These are phyloP conservation scores for Dysphania ambrosioides DNA, from an alignment of 148 eudicot species.

Conservation along the genomic window DNA sequence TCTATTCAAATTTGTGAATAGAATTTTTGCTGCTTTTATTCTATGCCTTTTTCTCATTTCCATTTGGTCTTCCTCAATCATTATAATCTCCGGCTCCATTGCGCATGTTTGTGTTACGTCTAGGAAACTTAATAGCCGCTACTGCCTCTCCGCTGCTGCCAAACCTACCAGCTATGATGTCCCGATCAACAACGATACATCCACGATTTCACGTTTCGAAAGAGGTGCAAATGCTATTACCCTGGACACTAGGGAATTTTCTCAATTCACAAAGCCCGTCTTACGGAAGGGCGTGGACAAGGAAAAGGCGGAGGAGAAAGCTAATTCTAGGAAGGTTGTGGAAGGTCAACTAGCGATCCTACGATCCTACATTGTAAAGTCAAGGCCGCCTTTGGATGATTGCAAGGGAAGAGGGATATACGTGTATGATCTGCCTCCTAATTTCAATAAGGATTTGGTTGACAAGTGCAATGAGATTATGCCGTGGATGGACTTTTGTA, in stretches of 20 bases:
- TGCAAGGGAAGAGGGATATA: slow-evolving; percentile 65
- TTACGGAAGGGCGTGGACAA: slow-evolving; percentile 4
- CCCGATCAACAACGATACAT: background rate
- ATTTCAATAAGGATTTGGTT: slow-evolving; percentile 65
- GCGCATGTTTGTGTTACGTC: slow-evolving; percentile 65
- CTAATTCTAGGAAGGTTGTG: slow-evolving; percentile 32
- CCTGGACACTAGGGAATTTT: background rate
- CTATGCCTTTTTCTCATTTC: slow-evolving; percentile 41
- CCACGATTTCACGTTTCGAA: background rate
- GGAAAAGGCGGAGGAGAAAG: slow-evolving; percentile 32
- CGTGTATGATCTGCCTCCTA: slow-evolving; percentile 69
- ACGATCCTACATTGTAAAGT: slow-evolving; percentile 44
- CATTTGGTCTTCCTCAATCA: slow-evolving; percentile 56
- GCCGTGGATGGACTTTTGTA: slow-evolving; percentile 55
- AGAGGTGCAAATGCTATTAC: background rate
- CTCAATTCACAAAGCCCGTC: background rate
- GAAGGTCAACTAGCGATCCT: slow-evolving; percentile 43
- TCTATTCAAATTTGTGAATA: slow-evolving; percentile 23
- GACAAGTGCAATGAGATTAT: slow-evolving; percentile 48
- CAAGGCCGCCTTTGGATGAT: slow-evolving; percentile 8
- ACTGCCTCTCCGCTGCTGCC: slow-evolving; percentile 58
- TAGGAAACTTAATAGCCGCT: slow-evolving; percentile 51
- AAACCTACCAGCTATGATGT: slow-evolving; percentile 27
- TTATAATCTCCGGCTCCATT: slow-evolving; percentile 50
- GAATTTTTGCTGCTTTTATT: slow-evolving; percentile 35